Percentiles rank a stretch among this genome's conserved stretches.
phyloP scores from a whole-genome alignment of 805 yeast species.

The Wickerhamomyces bisporus region DNA sequence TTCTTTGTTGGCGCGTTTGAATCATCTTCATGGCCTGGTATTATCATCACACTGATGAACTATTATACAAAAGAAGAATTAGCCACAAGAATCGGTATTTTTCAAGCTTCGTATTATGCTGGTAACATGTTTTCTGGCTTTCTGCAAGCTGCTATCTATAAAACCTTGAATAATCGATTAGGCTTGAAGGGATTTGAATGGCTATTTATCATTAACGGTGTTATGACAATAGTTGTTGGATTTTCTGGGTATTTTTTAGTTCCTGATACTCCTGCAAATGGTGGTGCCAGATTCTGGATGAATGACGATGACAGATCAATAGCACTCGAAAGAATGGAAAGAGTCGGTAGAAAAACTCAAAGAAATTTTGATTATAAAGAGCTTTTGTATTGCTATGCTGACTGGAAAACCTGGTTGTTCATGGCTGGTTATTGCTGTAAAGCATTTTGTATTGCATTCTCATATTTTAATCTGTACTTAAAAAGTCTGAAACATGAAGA shows the following conservation, averaged over 20 bases:
- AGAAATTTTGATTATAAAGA: conserved; percentile 5
- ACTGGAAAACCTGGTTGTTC: conserved; percentile 14
- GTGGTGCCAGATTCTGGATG: conserved; percentile 26
- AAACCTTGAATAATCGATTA: conserved; percentile 4
- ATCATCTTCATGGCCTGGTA: conserved; percentile 50
- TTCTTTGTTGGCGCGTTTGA: conserved; percentile 69
- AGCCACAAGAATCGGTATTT: conserved; percentile 27
- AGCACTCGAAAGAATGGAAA: conserved; percentile 19
- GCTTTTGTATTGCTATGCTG: conserved; percentile 1
- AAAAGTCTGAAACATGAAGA: conserved; percentile 12
- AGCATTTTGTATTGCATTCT: conserved; percentile 5
- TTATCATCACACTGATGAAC: conserved; percentile 28
- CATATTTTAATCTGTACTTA: conserved; percentile 13
- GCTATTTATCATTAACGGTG: conserved; percentile 15
- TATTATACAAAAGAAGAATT: conserved; percentile 33
- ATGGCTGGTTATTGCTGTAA: conserved; percentile 9
- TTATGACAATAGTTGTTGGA: conserved; percentile 23
- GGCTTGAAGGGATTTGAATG: conserved; percentile 14
- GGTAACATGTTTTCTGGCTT: conserved; percentile 29
- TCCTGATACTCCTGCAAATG: conserved; percentile 33
- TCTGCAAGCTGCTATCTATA: conserved; percentile 26
- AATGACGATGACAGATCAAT: conserved; percentile 26
- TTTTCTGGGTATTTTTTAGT: conserved; percentile 29
- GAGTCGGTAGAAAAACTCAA: conserved; percentile 12
- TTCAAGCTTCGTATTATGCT: conserved; percentile 11